Conservation (phyloP, 1,284 basidiomycete genomes). For the Pseudozyma flocculosa region DNA sequence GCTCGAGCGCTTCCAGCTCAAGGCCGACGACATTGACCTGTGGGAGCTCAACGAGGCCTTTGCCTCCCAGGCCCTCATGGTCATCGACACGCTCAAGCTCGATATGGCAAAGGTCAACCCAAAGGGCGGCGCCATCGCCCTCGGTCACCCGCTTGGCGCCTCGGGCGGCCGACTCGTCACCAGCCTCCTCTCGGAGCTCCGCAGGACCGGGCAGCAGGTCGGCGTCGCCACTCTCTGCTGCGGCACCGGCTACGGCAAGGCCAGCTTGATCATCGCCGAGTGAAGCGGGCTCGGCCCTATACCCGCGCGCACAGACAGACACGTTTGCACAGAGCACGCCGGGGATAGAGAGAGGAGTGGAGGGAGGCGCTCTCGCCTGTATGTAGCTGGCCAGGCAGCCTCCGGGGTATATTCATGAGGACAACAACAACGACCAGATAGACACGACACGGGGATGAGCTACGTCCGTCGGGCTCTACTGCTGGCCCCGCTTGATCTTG, state of each 20-base stretch:
- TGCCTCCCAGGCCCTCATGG: constrained; percentile 53
- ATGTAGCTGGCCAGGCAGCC: too few species aligned
- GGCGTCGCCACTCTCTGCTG: constrained; percentile 55
- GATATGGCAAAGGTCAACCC: constrained; percentile 46
- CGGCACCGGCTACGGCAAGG: constrained; percentile 53
- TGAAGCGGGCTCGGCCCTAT: too few species aligned
- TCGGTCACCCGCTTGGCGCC: constrained; percentile 55
- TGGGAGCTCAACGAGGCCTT: constrained; percentile 57
- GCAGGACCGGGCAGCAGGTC: constrained; percentile 44
- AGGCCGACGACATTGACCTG: constrained; percentile 47
- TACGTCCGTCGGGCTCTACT: too few species aligned
- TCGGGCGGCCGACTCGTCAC: constrained; percentile 50
- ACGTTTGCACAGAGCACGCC: too few species aligned
- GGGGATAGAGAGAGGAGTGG: neutral
- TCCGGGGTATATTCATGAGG: too few species aligned
- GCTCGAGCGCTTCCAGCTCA: constrained; percentile 43
- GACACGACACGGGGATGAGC: too few species aligned
- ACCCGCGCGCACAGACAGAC: too few species aligned
- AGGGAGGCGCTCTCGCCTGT: too few species aligned
- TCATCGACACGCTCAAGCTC: constrained; percentile 46
- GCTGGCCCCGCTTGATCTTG: constrained; percentile 30
- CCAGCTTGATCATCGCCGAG: constrained; percentile 50
- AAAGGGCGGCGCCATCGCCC: constrained; percentile 56
- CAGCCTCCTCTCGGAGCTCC: constrained; percentile 48
- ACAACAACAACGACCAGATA: too few species aligned